phyloP scores from a whole-genome alignment of 2,329 filamentous ascomycete species.

The Metarhizium anisopliae region DNA sequence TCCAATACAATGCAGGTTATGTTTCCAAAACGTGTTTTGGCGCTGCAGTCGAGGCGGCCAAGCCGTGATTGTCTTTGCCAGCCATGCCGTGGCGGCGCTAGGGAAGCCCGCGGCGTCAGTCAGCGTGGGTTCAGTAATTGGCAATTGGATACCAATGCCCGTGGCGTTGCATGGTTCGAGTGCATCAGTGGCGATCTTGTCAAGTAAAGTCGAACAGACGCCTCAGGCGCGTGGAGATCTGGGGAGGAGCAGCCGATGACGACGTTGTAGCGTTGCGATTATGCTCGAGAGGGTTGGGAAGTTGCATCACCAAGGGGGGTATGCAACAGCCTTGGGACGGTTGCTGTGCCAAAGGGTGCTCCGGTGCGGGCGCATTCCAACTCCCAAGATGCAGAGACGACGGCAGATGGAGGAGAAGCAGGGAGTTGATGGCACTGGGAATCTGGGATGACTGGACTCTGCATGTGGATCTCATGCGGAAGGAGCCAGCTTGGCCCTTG shows the following conservation, averaged over 20 bases:
- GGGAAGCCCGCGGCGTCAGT: background rate
- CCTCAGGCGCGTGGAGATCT: background rate
- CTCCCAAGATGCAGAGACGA: too few species aligned
- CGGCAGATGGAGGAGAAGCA: too few species aligned
- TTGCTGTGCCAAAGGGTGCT: too few species aligned
- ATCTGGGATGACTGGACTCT: too few species aligned
- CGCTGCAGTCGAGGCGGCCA: too few species aligned
- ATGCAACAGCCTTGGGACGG: too few species aligned
- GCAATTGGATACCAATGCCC: background rate
- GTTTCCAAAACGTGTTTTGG: too few species aligned
- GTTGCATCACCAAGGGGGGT: too few species aligned
- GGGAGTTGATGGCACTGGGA: too few species aligned
- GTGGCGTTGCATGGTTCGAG: background rate
- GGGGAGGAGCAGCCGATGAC: background rate
- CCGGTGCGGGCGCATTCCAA: too few species aligned
- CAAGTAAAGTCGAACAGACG: background rate
- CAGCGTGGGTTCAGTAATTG: background rate
- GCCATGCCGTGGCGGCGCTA: background rate
- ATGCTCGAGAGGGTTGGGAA: background rate
- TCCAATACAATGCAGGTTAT: too few species aligned
- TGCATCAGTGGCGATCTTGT: background rate
- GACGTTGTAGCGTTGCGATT: background rate
- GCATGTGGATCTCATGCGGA: background rate
- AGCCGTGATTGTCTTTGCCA: background rate
- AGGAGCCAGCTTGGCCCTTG: background rate